These are phyloP conservation scores for Rhizopus delemar DNA, from an alignment of 371 early-diverging fungal genomes.

Conservation along the genomic window DNA sequence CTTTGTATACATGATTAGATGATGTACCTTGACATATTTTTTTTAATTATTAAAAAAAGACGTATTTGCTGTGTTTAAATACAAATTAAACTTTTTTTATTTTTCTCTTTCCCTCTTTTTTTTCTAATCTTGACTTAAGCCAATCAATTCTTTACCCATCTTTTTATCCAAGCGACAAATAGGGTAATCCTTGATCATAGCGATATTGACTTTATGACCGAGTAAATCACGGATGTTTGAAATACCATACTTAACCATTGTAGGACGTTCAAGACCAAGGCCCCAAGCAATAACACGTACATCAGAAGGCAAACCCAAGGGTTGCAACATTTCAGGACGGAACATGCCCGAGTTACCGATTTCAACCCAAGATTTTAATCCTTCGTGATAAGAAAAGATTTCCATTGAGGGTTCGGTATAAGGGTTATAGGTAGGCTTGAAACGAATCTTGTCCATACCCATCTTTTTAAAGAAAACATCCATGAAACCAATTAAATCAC, in stretches of 20 bases:
- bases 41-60: no score
- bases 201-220: constrained; percentile 98
- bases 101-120: no score
- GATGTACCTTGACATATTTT: no score
- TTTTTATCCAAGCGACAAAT: constrained; percentile 85
- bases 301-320: constrained; percentile 96
- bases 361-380: constrained; percentile 97
- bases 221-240: constrained; percentile 97
- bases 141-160: constrained; percentile 70
- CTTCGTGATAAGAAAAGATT: constrained; percentile 98
- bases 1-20: no score
- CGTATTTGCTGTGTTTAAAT: no score
- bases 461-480: constrained; percentile 97
- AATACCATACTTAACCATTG: constrained; percentile 99
- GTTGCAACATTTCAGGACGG: constrained; percentile 99
- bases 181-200: constrained; percentile 92
- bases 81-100: no score
- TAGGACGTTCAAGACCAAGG: constrained; percentile 98
- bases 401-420: constrained; percentile 99
- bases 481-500: constrained; percentile 97
- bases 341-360: constrained; percentile 99
- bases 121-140: constrained; percentile 37
- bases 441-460: constrained; percentile 93
- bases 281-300: constrained; percentile 99
- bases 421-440: constrained; percentile 99